Base-by-base conservation (phyloP, 2,329 filamentous ascomycete species). In the Ciborinia camelliae region DNA sequence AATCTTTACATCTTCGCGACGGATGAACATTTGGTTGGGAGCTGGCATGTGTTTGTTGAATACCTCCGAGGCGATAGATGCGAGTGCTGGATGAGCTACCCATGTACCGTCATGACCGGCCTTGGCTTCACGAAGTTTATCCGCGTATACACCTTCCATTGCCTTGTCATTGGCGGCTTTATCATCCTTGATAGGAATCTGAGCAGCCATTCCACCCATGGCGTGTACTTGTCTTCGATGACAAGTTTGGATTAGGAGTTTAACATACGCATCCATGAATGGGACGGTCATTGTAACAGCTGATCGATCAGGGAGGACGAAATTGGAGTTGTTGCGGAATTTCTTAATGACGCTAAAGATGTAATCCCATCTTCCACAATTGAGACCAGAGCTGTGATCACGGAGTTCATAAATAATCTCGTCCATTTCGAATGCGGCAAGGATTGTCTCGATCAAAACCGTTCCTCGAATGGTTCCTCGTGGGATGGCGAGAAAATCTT, bases 261-360 rank as follows among this genome's bases (percentile, higher is more conserved):
- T 96, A 75, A 98, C 91, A 75, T 99, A 99, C 57, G 95, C 87
- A 72, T 98, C 86, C 95, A 99, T 98, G 81, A 99, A 99, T 15
- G 95, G 95, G 1, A 94, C 90, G 15, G 93, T 98, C 95, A 99
- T 98, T 72, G 95, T 99, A 63, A 99, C 92, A 67, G 86, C 84
- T 63, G 89, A 89, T 68, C 95, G 91, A 78, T 99, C 94, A 35
- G 95, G 95, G 26, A 99, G 88, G 65, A 98, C 87, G 76, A 98
- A 98, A 80, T 89, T 88, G 73, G 90, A 83, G 82, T 97, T 95
- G 75, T 97, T 87, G 76, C 95, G 91, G 90, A 98, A 97, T 80
- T 96, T 97, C 86, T 99, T 99, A 84, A 99, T 98, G 76, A 94
- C 92, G 78, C 90, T 95, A 85, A 99, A 99, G 81, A 99, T 98